These are phyloP conservation scores for Colletotrichum echinochloae DNA, from an alignment of 2,329 filamentous ascomycete genomes.

Conservation along the genomic window DNA sequence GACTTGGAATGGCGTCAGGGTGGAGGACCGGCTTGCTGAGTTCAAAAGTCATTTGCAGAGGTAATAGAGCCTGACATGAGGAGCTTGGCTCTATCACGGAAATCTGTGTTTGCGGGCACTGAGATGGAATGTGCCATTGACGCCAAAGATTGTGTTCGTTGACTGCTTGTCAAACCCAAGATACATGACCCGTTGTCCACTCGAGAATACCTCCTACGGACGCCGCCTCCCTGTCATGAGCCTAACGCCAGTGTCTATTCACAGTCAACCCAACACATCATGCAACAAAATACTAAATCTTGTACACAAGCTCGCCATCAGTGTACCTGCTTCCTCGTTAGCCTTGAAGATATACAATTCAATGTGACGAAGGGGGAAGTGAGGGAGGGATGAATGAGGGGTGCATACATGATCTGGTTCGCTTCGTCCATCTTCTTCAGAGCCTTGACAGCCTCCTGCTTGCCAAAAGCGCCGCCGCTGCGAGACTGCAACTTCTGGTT, in stretches of 20 bases:
- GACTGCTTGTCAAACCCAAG: background rate
- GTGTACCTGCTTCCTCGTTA: conserved; percentile 59
- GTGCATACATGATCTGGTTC: conserved; percentile 92
- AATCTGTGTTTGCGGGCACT: background rate
- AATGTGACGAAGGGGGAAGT: too few species aligned
- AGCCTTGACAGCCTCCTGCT: conserved; percentile 80
- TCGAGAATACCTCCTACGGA: background rate
- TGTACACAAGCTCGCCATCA: conserved; percentile 76
- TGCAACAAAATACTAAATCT: conserved; percentile 62
- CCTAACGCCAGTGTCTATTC: conserved; percentile 13
- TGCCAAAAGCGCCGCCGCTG: conserved; percentile 72
- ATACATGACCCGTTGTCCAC: background rate
- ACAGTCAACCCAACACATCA: conserved; percentile 3
- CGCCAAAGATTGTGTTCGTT: background rate
- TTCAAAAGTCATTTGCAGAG: conserved; percentile 57
- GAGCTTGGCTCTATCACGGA: background rate
- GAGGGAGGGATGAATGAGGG: background rate
- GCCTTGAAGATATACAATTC: background rate
- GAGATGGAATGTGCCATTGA: background rate
- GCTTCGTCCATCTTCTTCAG: conserved; percentile 82
- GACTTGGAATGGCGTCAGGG: conserved; percentile 70
- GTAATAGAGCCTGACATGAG: background rate
- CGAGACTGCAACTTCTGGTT: conserved; percentile 74
- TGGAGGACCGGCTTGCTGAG: conserved; percentile 64
- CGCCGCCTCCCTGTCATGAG: background rate